These are phyloP conservation scores for Hapsidospora chrysogenum DNA, from an alignment of 495 filamentous ascomycete species.

Conservation along the genomic window DNA sequence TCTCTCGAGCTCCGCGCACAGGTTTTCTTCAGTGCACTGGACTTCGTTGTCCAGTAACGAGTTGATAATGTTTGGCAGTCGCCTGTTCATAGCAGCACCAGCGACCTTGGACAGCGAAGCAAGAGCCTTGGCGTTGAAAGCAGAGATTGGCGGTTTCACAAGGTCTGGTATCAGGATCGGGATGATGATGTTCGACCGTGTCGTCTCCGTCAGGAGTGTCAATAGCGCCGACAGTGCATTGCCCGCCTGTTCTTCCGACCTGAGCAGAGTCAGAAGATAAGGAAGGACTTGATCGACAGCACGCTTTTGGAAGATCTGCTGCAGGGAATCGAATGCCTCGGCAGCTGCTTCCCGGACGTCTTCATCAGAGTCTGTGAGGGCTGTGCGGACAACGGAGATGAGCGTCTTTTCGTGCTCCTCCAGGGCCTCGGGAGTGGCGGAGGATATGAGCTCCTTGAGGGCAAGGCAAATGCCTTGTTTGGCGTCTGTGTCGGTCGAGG, in stretches of 20 bases:
- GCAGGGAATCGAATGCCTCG: constrained; percentile 88
- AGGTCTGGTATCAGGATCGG: constrained; percentile 91
- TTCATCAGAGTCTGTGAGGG: constrained; percentile 73
- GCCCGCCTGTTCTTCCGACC: constrained; percentile 70
- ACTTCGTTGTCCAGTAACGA: constrained; percentile 86
- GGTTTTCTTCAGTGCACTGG: constrained; percentile 53
- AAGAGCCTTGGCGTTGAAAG: constrained; percentile 86
- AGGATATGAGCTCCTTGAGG: constrained; percentile 77
- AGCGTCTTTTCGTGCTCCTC: constrained; percentile 92
- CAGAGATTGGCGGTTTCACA: constrained; percentile 72
- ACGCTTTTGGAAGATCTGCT: constrained; percentile 83
- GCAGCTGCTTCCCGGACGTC: constrained; percentile 92
- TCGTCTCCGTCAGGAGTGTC: constrained; percentile 84
- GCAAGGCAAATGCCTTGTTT: constrained; percentile 97
- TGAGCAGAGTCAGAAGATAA: constrained; percentile 71
- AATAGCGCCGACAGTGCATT: constrained; percentile 85
- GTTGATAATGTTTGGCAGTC: constrained; percentile 78
- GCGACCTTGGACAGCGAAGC: constrained; percentile 88
- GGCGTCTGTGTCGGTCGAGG: constrained; percentile 77
- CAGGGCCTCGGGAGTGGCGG: constrained; percentile 75
- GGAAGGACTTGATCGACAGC: constrained; percentile 91
- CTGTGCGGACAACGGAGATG: constrained; percentile 84
- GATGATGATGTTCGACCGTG: constrained; percentile 86
- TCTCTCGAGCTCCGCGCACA: constrained; percentile 52
- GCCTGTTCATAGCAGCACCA: constrained; percentile 70